Percentiles rank a stretch among this genome's conserved stretches.
Conservation (phyloP, 805 yeast species). For the Saccharomyces mikatae region DNA sequence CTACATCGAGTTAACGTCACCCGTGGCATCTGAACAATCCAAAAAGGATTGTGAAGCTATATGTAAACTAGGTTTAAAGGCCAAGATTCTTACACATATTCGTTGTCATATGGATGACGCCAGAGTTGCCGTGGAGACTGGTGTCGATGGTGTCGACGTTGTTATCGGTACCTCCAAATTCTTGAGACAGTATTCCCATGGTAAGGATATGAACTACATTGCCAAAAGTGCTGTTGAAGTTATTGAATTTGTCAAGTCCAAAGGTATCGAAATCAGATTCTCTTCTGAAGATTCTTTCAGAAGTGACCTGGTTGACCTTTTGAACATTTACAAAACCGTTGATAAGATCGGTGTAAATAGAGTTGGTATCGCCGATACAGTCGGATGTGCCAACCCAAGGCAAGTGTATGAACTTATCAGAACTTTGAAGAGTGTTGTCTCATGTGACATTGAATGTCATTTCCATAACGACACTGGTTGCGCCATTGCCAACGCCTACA, state of each 20-base stretch:
- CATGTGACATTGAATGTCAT: slow-evolving; percentile 96
- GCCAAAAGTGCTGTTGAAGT: slow-evolving; percentile 94
- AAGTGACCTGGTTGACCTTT: slow-evolving; percentile 88
- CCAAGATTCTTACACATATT: slow-evolving; percentile 92
- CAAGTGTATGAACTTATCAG: slow-evolving; percentile 95
- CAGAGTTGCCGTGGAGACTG: slow-evolving; percentile 90
- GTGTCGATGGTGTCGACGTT: slow-evolving; percentile 98
- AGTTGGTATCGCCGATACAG: slow-evolving; percentile 98
- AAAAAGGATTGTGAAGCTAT: slow-evolving; percentile 94
- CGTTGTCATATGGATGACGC: slow-evolving; percentile 99
- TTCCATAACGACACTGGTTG: slow-evolving; percentile 99
- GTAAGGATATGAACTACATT: slow-evolving; percentile 96
- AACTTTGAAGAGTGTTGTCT: slow-evolving; percentile 85
- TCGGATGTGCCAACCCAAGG: slow-evolving; percentile 98
- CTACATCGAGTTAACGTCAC: slow-evolving; percentile 96
- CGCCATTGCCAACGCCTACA: slow-evolving; percentile 97
- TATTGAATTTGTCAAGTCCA: slow-evolving; percentile 91
- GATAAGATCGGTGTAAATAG: slow-evolving; percentile 96
- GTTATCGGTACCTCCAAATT: slow-evolving; percentile 96
- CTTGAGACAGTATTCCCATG: slow-evolving; percentile 89
- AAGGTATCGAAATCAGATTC: slow-evolving; percentile 93
- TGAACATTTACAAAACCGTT: slow-evolving; percentile 92
- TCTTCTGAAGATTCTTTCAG: slow-evolving; percentile 96
- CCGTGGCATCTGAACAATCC: slow-evolving; percentile 94
- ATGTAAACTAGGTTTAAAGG: slow-evolving; percentile 94